Evolutionary conservation across 306 rosid species (phyloP), one percentile per base, ranked within the genome.

Genomic region (Fagus crenata): DNA sequence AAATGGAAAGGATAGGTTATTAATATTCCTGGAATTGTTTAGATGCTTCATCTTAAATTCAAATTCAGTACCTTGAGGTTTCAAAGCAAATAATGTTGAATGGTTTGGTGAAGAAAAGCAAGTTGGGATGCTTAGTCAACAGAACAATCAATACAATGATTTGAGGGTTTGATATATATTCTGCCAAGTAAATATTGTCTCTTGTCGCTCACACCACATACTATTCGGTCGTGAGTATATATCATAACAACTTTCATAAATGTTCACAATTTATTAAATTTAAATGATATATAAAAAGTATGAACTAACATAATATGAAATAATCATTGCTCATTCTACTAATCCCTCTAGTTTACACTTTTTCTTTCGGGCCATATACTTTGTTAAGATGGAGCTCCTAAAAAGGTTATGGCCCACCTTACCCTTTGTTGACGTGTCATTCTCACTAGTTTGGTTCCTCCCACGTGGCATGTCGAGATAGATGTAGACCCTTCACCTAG

Each of bases 401-500:
- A 67, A 67, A 75, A 75, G 76, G 28, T 60, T 17, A 53, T 63
- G 85, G 84, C 70, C 80, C 81, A 68, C 77, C 81, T 18, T 58
- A 53, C 67, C 56, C 77, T 75, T 86, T 81, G 90, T 92, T 87
- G 85, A 84, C 79, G 79, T 74, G 85, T 88, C 89, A 75, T 81
- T 86, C 74, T 87, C 89, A 78, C 65, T 33, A 42, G 75, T 49
- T 49, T 49, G 37, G 39, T 72, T 49, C 68, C 67, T 75, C 76
- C 39, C 75, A 82, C 28, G 67, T 71, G 73, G 77, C 79, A 72
- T 74, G 84, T 69, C 73, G 64, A 55, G 79, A 53, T 43, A 72
- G 89, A 88, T 67, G 65, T 11, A 71, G 87, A 85, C 91, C 74
- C 77, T 53, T 82, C 77, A 88, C 88, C 90, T 60, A 84, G 70